phyloP scores from a whole-genome alignment of 108 stramenopile genomes.

The Nannochloropsis granulata region DNA sequence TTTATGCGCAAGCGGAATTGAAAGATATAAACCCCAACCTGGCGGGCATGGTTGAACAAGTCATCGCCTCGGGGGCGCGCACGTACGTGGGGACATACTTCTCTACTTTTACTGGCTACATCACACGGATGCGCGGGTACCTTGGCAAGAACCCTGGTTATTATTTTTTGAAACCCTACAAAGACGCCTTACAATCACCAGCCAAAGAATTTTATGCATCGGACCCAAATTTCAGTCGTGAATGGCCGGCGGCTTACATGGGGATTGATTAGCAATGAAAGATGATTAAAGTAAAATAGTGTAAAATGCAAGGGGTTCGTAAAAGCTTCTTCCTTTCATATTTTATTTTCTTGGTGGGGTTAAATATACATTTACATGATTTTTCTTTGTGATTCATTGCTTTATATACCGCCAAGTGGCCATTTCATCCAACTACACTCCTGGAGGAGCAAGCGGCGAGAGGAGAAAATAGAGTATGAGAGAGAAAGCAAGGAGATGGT shows the following conservation, averaged over 20 bases:
- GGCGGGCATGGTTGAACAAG: conserved; percentile 78
- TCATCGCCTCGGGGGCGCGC: conserved; percentile 63
- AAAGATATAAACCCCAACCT: conserved; percentile 60
- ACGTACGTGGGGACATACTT: conserved; percentile 78
- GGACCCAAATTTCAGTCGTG: neutral
- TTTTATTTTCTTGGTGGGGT: too few species aligned
- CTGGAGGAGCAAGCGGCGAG: too few species aligned
- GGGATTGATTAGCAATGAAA: too few species aligned
- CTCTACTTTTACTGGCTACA: conserved; percentile 81
- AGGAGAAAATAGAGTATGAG: too few species aligned
- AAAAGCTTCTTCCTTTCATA: too few species aligned
- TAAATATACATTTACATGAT: too few species aligned
- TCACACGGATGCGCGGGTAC: conserved; percentile 65
- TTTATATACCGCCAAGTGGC: too few species aligned
- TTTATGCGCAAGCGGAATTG: conserved; percentile 26
- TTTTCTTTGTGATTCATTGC: too few species aligned
- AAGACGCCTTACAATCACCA: neutral
- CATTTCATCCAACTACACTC: too few species aligned
- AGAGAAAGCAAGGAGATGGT: too few species aligned
- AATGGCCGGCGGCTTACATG: neutral
- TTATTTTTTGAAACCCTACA: neutral
- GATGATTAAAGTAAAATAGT: too few species aligned
- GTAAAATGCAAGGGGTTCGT: too few species aligned
- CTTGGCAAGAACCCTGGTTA: conserved; percentile 27
- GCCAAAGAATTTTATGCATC: neutral